Base-by-base conservation (phyloP, 305 asterid genomes). In the Ajuga reptans region DNA sequence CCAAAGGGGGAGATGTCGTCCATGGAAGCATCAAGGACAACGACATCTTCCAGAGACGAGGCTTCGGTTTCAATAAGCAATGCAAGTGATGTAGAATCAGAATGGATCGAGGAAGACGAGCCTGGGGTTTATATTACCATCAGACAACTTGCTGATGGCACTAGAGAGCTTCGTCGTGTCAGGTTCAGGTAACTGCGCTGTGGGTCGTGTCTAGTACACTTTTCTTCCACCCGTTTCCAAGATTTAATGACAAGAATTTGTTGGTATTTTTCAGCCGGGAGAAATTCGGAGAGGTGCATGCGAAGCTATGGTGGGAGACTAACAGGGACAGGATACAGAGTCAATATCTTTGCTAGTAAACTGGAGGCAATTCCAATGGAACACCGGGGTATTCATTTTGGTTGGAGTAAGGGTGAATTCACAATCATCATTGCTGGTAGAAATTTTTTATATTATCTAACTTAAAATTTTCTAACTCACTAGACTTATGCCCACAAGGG, bases 31-130 rank as follows among this genome's bases (percentile, higher is more conserved):
- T 86, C 99, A 9, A 84, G 99, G 64, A 85, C 86, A 3, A 93
- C 99, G 0, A 85, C 96, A 8, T 84, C 89, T 3, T 91, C 97
- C 9, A 75, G 96, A 74, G 99, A 91, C 9, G 98, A 89, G 77
- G 93, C 96, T 17, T 92, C 98, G 0, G 85, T 84, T 59, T 93
- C 99, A 17, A 50, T 93, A 21, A 93, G 99, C 85, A 93, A 91
- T 73, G 97, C 96, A 46, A 93, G 97, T 79, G 99, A 91, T 17
- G 74, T 87, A 9, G 96, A 89, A 54, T 89, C 98, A 0, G 99
- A 94, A 59, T 94, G 99, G 98, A 78, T 91, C n/a, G 99, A 94
- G 71, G 88, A 94, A 82, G 99, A 94, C 34, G 98, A 91, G 78
- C 98, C 97, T 0, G 99, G 99, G 6, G 96, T 94, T 29, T 89